Conservation (phyloP, 176 grass and related monocot genomes). For the Cymbopogon citratus region DNA sequence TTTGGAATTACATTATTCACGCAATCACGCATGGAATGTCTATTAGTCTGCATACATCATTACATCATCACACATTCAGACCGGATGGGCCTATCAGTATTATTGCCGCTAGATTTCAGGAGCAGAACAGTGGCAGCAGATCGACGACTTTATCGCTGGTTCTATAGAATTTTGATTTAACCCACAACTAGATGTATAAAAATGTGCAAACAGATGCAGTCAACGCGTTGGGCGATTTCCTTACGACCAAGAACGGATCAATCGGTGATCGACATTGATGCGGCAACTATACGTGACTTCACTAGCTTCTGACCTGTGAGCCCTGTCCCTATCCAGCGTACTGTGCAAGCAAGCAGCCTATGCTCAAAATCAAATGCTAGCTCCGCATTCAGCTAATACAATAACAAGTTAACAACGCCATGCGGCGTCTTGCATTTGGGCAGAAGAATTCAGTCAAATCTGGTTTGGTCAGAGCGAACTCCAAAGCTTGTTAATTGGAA, state of each 20-base stretch:
- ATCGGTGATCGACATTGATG: constrained; percentile 22
- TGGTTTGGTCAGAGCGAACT: constrained; percentile 23
- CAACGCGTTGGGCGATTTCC: constrained; percentile 24
- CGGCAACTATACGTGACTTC: constrained; percentile 7
- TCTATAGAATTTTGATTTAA: background rate
- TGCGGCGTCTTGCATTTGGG: background rate
- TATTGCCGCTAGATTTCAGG: background rate
- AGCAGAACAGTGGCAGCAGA: background rate
- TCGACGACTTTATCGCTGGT: background rate
- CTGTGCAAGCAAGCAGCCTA: background rate
- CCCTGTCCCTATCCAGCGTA: background rate
- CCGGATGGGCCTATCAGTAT: background rate
- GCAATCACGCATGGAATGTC: background rate
- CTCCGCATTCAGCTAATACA: background rate
- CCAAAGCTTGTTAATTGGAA: constrained; percentile 31
- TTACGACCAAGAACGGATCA: background rate
- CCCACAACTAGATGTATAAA: background rate
- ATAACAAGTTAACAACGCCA: background rate
- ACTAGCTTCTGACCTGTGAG: constrained; percentile 9
- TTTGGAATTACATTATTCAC: background rate
- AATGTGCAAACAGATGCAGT: background rate
- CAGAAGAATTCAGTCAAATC: constrained; percentile 8
- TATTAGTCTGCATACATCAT: background rate
- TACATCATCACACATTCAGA: background rate
- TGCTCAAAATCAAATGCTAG: background rate